Conservation (phyloP, 2,329 filamentous ascomycete genomes). For the Fusarium sp. region DNA sequence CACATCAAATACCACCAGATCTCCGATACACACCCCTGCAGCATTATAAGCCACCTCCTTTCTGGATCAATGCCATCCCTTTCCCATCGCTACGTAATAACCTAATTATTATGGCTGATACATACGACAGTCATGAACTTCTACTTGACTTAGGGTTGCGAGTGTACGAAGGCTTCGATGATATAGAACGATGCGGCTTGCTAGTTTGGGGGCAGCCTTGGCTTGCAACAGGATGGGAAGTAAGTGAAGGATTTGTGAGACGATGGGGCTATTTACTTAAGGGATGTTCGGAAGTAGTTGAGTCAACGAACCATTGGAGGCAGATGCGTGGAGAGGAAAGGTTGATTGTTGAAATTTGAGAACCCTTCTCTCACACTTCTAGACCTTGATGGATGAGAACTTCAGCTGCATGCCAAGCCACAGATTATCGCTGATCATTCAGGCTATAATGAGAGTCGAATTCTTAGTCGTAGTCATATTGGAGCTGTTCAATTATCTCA, state of each 20-base stretch:
- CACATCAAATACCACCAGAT: background rate
- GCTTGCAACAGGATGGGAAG: conserved; percentile 2
- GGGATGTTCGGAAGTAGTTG: background rate
- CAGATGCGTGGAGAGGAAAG: background rate
- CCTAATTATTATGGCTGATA: background rate
- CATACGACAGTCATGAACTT: background rate
- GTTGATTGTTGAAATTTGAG: background rate
- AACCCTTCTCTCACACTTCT: too few relatives aligned
- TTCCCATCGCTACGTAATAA: background rate
- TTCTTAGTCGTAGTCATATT: too few relatives aligned
- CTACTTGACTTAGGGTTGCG: background rate
- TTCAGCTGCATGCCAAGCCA: too few relatives aligned
- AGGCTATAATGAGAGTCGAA: too few relatives aligned
- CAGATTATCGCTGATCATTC: too few relatives aligned
- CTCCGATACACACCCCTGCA: background rate
- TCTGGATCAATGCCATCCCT: background rate
- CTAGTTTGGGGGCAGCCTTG: background rate
- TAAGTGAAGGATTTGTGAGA: conserved; percentile 3
- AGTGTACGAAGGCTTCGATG: background rate
- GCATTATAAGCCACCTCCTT: background rate
- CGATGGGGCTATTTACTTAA: background rate
- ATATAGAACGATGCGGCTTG: background rate
- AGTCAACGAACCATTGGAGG: background rate
- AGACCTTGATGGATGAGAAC: too few relatives aligned
- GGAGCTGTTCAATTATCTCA: too few relatives aligned